Evolutionary conservation across 805 yeast genomes (phyloP).

Genomic region (Candida morakotiae): DNA sequence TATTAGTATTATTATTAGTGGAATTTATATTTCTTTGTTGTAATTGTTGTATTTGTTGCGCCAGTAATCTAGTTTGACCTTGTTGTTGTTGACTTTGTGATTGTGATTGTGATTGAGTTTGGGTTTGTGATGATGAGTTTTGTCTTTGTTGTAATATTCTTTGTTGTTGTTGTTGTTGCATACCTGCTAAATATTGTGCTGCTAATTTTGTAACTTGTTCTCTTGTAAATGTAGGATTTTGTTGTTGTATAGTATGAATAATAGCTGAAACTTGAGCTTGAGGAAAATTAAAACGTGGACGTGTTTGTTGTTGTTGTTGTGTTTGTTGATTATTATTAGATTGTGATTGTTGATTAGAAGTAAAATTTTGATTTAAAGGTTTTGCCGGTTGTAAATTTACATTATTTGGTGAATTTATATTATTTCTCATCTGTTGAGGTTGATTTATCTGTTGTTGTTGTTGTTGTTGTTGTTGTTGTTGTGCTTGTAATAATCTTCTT

Average conservation of each 20-base stretch:
- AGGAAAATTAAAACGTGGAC: constrained; percentile 42
- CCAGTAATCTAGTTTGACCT: constrained; percentile 32
- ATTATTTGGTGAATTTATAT: constrained; percentile 1
- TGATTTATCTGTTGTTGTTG: constrained; percentile 12
- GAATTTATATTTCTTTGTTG: constrained; percentile 11
- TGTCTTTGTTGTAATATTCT: constrained; percentile 4
- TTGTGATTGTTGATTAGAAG: constrained; percentile 10
- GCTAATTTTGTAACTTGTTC: constrained; percentile 66
- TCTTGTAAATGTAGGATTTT: constrained; percentile 58
- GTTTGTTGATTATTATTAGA: constrained; percentile 5
- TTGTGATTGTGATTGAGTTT: constrained; percentile 21
- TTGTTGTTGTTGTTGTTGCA: constrained; percentile 44
- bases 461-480: constrained; percentile 23
- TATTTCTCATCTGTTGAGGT: constrained; percentile 2
- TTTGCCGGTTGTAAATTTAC: constrained; percentile 1
- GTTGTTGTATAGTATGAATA: constrained; percentile 59
- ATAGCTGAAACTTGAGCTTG: constrained; percentile 65
- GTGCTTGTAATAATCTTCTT: constrained; percentile 44
- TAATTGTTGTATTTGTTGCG: constrained; percentile 15
- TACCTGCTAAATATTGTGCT: constrained; percentile 56
- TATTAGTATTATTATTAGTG: too few relatives aligned
- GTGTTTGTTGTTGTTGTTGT: constrained; percentile 8
- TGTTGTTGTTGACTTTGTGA: constrained; percentile 31
- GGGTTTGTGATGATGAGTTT: not conserved
- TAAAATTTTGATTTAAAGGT: not conserved